Base-by-base conservation (phyloP, 768 basidiomycete species). In the Trametopsis cervina region DNA sequence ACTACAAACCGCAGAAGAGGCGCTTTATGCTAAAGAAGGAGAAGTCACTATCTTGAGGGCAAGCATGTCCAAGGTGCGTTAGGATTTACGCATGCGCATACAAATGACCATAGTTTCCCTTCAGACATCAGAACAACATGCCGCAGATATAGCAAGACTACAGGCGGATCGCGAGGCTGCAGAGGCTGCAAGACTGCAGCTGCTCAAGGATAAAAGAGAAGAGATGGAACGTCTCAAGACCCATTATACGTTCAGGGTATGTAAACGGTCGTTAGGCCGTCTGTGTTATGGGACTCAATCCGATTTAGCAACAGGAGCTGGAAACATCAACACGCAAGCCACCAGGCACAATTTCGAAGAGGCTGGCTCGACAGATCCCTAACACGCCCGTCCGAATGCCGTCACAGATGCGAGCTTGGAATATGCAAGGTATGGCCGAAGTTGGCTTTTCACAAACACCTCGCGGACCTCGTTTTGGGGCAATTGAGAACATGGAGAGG, bases 161-260 rank as follows among this genome's bases (percentile, higher is more conserved):
- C 80, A 76, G 59, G 60, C 72, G 1, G 77, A 78, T 2, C 84
- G 78, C 54, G 80, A 81, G 44, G 78, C 78, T 48, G 73, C 74
- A 0, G 82, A 85, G 53, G 69, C 72, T 4, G 77, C 72, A 53
- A 77, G 79, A 49, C 57, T 63, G 3, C 69, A 77, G 46, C 57
- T 80, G 42, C 78, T 82, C 50, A 81, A 77, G 57, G 75, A 81
- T 40, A 68, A 80, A 66, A 79, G 79, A 55, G 78, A 75, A 48
- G 83, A 88, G 56, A 71, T 81, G 53, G 86, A 88, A 60, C 76
- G 81, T 10, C 57, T 86, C 46, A 81, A 75, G 57, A 85, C 85
- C 1, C 78, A 85, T 49, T 75, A 77, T 38, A 69, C 73, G 20
- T 88, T 89, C 69, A 84, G 77, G 66, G 86, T 84, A 65, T 44